phyloP scores from a whole-genome alignment of 345 rosid genomes.

The Sonneratia alba region DNA sequence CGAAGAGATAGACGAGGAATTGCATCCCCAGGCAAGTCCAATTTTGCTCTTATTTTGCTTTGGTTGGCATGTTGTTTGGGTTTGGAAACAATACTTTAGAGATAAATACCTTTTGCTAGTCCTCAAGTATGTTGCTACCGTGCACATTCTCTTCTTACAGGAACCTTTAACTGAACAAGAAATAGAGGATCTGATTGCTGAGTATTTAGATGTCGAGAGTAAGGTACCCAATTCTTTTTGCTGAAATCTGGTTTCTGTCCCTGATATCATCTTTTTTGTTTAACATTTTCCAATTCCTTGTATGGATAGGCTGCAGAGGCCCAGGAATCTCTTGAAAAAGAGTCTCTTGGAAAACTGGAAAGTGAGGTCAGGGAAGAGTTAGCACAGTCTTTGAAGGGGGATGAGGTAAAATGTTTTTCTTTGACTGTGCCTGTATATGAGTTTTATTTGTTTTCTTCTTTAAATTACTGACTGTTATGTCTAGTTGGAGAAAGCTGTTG shows the following conservation, averaged over 20 bases:
- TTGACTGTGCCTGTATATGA: conserved; percentile 11
- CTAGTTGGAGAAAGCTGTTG: conserved; percentile 71
- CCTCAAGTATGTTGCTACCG: conserved; percentile 5
- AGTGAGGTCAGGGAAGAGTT: conserved; percentile 88
- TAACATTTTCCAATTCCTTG: conserved; percentile 14
- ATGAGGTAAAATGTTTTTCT: conserved; percentile 54
- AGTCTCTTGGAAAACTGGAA: conserved; percentile 74
- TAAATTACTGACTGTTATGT: conserved; percentile 9
- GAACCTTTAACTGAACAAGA: conserved; percentile 86
- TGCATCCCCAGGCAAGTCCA: conserved; percentile 50
- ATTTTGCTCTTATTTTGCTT: conserved; percentile 7
- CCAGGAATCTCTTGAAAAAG: conserved; percentile 94
- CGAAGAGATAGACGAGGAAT: conserved; percentile 45
- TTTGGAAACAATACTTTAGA: background rate
- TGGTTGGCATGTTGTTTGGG: background rate
- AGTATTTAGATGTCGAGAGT: conserved; percentile 81
- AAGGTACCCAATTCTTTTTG: conserved; percentile 47
- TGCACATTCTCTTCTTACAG: conserved; percentile 16
- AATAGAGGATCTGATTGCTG: conserved; percentile 71
- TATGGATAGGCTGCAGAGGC: conserved; percentile 92
- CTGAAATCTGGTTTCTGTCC: conserved; percentile 8
- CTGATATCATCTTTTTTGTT: background rate
- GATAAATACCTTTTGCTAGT: background rate
- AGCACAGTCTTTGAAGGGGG: conserved; percentile 51
- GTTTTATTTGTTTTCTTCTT: conserved; percentile 11